Conservation (phyloP, 73 alveolate species). For the Symbiodinium pilosum region DNA sequence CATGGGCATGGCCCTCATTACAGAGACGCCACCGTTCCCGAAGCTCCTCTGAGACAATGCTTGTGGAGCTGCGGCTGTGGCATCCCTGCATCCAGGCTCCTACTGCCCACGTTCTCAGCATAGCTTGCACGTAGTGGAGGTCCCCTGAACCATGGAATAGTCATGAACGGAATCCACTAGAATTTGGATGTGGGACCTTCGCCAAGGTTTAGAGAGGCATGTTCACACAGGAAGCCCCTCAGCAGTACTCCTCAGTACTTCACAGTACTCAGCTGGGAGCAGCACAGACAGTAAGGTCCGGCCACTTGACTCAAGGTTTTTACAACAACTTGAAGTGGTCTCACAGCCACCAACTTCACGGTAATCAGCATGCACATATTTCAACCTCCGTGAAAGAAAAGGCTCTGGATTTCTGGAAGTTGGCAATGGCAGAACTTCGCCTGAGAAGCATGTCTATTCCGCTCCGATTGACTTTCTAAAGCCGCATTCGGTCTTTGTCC, state of each 20-base stretch:
- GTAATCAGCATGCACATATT: too few relatives aligned
- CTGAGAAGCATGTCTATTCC: not conserved
- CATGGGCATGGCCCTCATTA: slow-evolving; percentile 11
- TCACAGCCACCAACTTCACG: slow-evolving; percentile 1
- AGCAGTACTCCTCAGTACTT: too few relatives aligned
- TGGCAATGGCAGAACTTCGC: not conserved
- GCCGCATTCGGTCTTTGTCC: not conserved
- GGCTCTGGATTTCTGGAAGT: not conserved
- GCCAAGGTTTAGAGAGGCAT: not conserved
- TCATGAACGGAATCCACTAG: too few relatives aligned
- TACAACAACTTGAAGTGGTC: not conserved
- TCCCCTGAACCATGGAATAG: not conserved
- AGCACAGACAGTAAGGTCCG: not conserved
- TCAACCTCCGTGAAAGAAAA: not conserved
- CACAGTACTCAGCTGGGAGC: not conserved
- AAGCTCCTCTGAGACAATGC: too few relatives aligned
- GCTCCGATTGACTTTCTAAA: not conserved
- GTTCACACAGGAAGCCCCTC: slow-evolving; percentile 11
- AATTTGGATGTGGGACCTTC: too few relatives aligned
- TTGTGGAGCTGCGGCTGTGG: not conserved
- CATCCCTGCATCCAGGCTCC: slow-evolving; percentile 17
- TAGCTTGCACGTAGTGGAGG: not conserved
- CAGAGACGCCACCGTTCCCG: not conserved
- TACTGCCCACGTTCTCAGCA: slow-evolving; percentile 8
- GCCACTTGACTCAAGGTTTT: not conserved